A percentile compares a stretch with the other conserved stretches of the same genome.
phyloP scores from a whole-genome alignment of 1,284 basidiomycete genomes.

The Tylopilus sp. region DNA sequence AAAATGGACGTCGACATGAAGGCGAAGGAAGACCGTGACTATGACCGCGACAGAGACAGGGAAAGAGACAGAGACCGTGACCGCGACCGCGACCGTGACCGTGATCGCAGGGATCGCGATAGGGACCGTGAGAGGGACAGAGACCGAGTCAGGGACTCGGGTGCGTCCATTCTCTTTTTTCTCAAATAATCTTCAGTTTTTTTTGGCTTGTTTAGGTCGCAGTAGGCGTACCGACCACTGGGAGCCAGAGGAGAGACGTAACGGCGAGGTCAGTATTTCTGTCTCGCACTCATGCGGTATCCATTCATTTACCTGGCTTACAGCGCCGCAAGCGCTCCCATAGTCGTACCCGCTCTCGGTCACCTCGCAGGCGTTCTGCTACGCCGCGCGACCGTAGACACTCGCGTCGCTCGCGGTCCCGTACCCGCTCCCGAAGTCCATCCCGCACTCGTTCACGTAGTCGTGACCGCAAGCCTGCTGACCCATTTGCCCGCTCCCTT shows the following conservation, averaged over 20 bases:
- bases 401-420: slow-evolving; percentile 49
- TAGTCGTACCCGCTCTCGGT: slow-evolving; percentile 57
- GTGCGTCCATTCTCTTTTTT: slow-evolving; percentile 36
- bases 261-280: slow-evolving; percentile 49
- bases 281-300: neutral
- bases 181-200: neutral
- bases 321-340: slow-evolving; percentile 56
- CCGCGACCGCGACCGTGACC: slow-evolving; percentile 24
- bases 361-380: slow-evolving; percentile 55
- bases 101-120: slow-evolving; percentile 43
- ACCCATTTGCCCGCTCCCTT: slow-evolving; percentile 70
- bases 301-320: slow-evolving; percentile 17
- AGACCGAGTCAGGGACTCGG: slow-evolving; percentile 50
- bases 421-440: slow-evolving; percentile 48
- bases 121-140: slow-evolving; percentile 46
- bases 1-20: slow-evolving; percentile 77
- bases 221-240: slow-evolving; percentile 61
- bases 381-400: slow-evolving; percentile 52
- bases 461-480: slow-evolving; percentile 56
- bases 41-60: slow-evolving; percentile 45
- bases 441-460: slow-evolving; percentile 57
- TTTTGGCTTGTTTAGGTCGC: slow-evolving; percentile 30
- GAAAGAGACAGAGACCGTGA: slow-evolving; percentile 37
- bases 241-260: slow-evolving; percentile 69
- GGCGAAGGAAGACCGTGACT: slow-evolving; percentile 63